phyloP scores from a whole-genome alignment of 2,329 filamentous ascomycete genomes.

The Sporothrix protearum region DNA sequence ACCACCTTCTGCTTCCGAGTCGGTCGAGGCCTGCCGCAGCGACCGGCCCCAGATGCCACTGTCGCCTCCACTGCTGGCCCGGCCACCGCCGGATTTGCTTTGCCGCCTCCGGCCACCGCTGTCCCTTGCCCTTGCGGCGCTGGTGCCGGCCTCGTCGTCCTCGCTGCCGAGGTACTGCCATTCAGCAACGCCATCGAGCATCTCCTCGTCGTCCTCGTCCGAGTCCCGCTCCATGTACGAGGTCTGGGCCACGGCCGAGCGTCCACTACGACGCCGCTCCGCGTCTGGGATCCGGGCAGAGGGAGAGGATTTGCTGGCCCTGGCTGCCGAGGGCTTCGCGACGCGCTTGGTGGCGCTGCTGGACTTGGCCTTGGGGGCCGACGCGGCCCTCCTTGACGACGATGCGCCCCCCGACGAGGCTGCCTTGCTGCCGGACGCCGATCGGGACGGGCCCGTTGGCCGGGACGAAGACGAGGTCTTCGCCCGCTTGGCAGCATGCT shows the following conservation, averaged over 20 bases:
- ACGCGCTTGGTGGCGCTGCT: constrained; percentile 8
- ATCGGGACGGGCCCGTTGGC: constrained; percentile 32
- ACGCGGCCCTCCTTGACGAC: constrained; percentile 36
- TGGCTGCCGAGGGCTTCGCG: constrained; percentile 20
- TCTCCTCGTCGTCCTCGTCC: constrained; percentile 58
- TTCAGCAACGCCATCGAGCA: constrained; percentile 57
- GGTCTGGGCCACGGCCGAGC: constrained; percentile 41
- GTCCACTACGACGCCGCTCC: constrained; percentile 56
- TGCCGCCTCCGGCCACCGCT: background rate
- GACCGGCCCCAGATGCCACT: constrained; percentile 23
- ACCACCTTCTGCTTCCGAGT: constrained; percentile 14
- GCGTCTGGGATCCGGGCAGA: constrained; percentile 35
- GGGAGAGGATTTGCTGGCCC: constrained; percentile 18
- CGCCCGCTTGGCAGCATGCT: constrained; percentile 41
- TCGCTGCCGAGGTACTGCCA: constrained; percentile 51
- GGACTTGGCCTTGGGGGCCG: constrained; percentile 8
- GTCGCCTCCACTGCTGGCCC: constrained; percentile 10
- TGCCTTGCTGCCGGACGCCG: constrained; percentile 30
- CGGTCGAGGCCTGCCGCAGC: constrained; percentile 22
- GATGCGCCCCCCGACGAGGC: constrained; percentile 3
- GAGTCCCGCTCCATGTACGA: constrained; percentile 58
- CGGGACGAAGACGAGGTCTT: constrained; percentile 34
- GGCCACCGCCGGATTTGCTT: constrained; percentile 12
- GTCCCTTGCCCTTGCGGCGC: background rate
- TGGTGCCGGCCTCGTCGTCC: constrained; percentile 24